phyloP scores from a whole-genome alignment of 192 early-diverging fungal species.

The Backusella liffmaniae region DNA sequence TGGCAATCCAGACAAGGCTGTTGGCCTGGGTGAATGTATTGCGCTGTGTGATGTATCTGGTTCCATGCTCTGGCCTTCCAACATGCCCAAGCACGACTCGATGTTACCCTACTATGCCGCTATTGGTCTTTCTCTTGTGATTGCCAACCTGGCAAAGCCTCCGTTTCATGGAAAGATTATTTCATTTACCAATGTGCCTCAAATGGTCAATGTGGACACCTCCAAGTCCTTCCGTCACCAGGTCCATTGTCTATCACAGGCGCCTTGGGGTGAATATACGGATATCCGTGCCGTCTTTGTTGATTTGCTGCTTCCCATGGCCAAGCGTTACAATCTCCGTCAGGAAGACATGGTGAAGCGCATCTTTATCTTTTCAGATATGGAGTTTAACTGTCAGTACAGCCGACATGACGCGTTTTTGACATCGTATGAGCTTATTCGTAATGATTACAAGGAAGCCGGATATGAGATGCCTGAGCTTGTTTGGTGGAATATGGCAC shows the following conservation, averaged over 20 bases:
- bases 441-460: slow-evolving; percentile 26
- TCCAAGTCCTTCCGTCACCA: slow-evolving; percentile 31
- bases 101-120: slow-evolving; percentile 39
- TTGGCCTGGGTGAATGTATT: slow-evolving; percentile 36
- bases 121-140: slow-evolving; percentile 41
- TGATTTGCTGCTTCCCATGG: slow-evolving; percentile 35
- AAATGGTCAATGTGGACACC: slow-evolving; percentile 22
- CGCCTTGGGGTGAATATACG: slow-evolving; percentile 39
- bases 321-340: slow-evolving; percentile 29
- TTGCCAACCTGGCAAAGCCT: slow-evolving; percentile 37
- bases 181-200: slow-evolving; percentile 41
- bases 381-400: slow-evolving; percentile 43
- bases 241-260: slow-evolving; percentile 14
- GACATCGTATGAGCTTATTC: slow-evolving; percentile 40
- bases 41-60: slow-evolving; percentile 52
- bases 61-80: slow-evolving; percentile 28
- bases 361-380: slow-evolving; percentile 51
- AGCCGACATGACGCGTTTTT: neutral
- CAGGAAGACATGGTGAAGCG: slow-evolving; percentile 51
- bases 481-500: slow-evolving; percentile 52
- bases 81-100: neutral
- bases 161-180: slow-evolving; percentile 44
- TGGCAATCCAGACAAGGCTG: neutral
- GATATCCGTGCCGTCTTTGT: slow-evolving; percentile 42
- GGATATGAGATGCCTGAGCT: slow-evolving; percentile 51